Base-by-base conservation (phyloP, 768 basidiomycete genomes). In the Termitomyces sp. region DNA sequence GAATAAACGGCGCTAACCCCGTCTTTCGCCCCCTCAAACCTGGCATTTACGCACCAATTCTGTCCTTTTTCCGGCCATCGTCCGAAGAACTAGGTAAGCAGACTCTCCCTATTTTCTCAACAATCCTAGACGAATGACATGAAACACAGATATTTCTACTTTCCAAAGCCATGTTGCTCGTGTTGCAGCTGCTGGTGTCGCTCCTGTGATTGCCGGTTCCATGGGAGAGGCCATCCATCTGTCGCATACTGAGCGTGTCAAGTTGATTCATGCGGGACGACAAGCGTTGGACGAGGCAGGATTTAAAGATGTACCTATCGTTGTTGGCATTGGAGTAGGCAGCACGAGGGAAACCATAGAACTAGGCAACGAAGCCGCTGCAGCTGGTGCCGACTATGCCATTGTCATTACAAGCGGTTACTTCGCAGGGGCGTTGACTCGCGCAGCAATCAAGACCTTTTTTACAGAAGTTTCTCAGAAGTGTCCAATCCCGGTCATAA, bases 391-490 rank as follows among this genome's bases (percentile, higher is more conserved):
- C 5, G 92, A 96, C 70, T 89, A 83, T 64, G 82, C 80, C 37
- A 92, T 96, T 64, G 88, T 92, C 60, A 94, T 96, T 67, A 77
- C 85, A 22, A 87, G 88, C 64, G 92, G 92, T 51, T 95, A 94
- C 75, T 97, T 86, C 66, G 88, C 92, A 31, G 90, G 91, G 8
- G 87, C 79, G 13, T 77, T 94, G 62, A 78, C 87, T 69, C 79
- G 72, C 65, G 72, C 74, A 29, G 92, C 94, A 0, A 75, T 95
- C 63, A 92, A 92, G 73, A 79, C 80, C 0, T 95, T 84, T 72
- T 96, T 81, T 74, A 73, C 79, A 31, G 90, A 94, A 65, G 84
- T 96, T 37, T 73, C 88, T 15, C 77, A 84, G 65, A 87, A 85
- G 68, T 91, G 88, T 64, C 89, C 92, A 2, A 85, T 97, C 50